Evolutionary conservation across 2,329 filamentous ascomycete genomes (phyloP).

Genomic region (Didymella pinodella): DNA sequence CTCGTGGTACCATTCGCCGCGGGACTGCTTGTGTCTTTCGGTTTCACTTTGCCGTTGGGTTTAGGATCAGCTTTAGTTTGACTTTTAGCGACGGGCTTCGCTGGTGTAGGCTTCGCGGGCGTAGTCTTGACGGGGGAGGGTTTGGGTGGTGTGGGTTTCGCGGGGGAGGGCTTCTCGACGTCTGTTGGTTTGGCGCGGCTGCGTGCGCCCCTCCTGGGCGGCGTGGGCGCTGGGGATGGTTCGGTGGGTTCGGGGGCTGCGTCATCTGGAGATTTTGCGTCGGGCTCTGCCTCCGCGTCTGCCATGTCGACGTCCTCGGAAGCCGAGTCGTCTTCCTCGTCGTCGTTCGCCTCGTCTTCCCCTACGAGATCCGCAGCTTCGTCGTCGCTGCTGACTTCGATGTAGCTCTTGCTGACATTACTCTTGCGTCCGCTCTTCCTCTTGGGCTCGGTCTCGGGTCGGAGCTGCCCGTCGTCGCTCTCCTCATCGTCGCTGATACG

Average conservation of each 20-base stretch:
- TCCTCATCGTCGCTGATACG: constrained; percentile 48
- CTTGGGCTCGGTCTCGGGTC: constrained; percentile 52
- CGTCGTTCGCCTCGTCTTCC: constrained; percentile 22
- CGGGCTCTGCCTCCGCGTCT: constrained; percentile 19
- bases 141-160: constrained; percentile 17
- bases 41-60: constrained; percentile 4
- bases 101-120: neutral
- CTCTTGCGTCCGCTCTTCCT: constrained; percentile 54
- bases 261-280: constrained; percentile 19
- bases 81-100: too few relatives aligned
- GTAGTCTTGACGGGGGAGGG: constrained; percentile 8
- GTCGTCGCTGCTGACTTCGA: constrained; percentile 55
- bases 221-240: constrained; percentile 24
- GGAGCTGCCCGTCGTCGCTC: constrained; percentile 31
- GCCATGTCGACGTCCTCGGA: constrained; percentile 42
- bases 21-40: neutral
- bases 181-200: constrained; percentile 25
- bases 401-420: constrained; percentile 54
- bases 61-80: constrained; percentile 16
- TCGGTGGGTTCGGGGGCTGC: constrained; percentile 25
- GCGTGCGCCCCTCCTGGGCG: constrained; percentile 27
- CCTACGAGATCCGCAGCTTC: constrained; percentile 45
- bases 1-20: constrained; percentile 1
- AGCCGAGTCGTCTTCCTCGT: constrained; percentile 20
- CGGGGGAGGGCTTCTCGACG: constrained; percentile 26